phyloP scores from a whole-genome alignment of 1,284 basidiomycete species.

The Inonotus hispidus region DNA sequence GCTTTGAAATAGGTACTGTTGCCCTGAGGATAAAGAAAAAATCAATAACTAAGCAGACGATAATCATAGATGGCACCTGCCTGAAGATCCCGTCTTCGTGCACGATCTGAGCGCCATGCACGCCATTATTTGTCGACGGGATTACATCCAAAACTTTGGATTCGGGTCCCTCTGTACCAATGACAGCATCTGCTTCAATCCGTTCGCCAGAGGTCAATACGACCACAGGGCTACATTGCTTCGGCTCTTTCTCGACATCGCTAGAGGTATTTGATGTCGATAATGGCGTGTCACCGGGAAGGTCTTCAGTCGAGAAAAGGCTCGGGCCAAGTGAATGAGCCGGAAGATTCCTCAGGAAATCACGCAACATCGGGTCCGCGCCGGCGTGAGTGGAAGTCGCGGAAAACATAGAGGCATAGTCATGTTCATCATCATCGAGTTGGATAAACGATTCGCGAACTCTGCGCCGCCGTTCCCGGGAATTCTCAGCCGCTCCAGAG shows the following conservation, averaged over 20 bases:
- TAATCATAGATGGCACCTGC: background rate
- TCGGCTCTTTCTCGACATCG: background rate
- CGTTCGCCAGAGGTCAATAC: slow-evolving; percentile 9
- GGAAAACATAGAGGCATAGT: background rate
- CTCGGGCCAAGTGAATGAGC: background rate
- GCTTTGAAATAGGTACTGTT: background rate
- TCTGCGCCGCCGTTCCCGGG: background rate
- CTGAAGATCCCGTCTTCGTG: slow-evolving; percentile 5
- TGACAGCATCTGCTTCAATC: slow-evolving; percentile 1
- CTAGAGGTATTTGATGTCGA: background rate
- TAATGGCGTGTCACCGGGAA: background rate
- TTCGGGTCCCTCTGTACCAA: slow-evolving; percentile 2
- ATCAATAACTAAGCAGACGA: background rate
- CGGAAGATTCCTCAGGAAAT: background rate
- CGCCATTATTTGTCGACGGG: background rate
- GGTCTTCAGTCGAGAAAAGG: background rate
- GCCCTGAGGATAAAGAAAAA: background rate
- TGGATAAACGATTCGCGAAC: slow-evolving; percentile 6
- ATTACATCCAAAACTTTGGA: slow-evolving; percentile 6
- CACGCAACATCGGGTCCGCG: too few species aligned
- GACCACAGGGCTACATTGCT: background rate
- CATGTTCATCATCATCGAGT: slow-evolving; percentile 1
- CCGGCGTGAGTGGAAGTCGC: background rate
- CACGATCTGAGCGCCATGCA: background rate
- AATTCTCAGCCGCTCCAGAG: background rate